phyloP scores from a whole-genome alignment of 2,329 filamentous ascomycete species.

The Paecilomyces niveus region DNA sequence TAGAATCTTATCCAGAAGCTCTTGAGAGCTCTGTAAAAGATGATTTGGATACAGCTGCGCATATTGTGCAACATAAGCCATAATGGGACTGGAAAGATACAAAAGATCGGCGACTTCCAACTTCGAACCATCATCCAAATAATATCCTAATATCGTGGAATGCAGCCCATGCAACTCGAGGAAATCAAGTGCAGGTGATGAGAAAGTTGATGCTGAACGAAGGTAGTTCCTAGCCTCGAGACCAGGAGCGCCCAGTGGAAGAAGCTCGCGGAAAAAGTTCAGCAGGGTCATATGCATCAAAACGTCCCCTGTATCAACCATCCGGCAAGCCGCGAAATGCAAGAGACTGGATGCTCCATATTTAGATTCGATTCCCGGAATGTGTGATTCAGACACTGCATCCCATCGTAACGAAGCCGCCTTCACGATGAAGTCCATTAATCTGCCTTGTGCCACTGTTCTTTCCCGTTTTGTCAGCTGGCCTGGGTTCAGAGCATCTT shows the following conservation, averaged over 20 bases:
- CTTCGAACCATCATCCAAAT: slow-evolving; percentile 41
- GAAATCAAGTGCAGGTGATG: slow-evolving; percentile 44
- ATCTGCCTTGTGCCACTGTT: slow-evolving; percentile 53
- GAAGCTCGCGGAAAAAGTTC: slow-evolving; percentile 50
- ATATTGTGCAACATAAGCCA: slow-evolving; percentile 53
- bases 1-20: slow-evolving; percentile 39
- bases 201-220: slow-evolving; percentile 29
- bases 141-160: slow-evolving; percentile 42
- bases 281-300: slow-evolving; percentile 55
- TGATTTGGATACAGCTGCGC: slow-evolving; percentile 49
- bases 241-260: slow-evolving; percentile 37
- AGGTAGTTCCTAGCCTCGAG: slow-evolving; percentile 21
- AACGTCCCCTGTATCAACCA: slow-evolving; percentile 53
- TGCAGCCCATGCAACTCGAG: slow-evolving; percentile 47
- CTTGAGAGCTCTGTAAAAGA: slow-evolving; percentile 38
- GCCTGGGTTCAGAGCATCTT: slow-evolving; percentile 24
- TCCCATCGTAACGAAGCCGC: slow-evolving; percentile 50
- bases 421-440: slow-evolving; percentile 52
- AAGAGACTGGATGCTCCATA: slow-evolving; percentile 40
- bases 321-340: slow-evolving; percentile 48
- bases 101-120: slow-evolving; percentile 45
- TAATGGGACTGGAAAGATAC: slow-evolving; percentile 49
- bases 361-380: slow-evolving; percentile 44
- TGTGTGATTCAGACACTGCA: slow-evolving; percentile 44
- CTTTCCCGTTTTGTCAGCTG: slow-evolving; percentile 45